Evolutionary conservation across 1,139 yeast species (phyloP), one percentile per base, ranked within the genome.

Genomic region (Candida buenavistaensis): DNA sequence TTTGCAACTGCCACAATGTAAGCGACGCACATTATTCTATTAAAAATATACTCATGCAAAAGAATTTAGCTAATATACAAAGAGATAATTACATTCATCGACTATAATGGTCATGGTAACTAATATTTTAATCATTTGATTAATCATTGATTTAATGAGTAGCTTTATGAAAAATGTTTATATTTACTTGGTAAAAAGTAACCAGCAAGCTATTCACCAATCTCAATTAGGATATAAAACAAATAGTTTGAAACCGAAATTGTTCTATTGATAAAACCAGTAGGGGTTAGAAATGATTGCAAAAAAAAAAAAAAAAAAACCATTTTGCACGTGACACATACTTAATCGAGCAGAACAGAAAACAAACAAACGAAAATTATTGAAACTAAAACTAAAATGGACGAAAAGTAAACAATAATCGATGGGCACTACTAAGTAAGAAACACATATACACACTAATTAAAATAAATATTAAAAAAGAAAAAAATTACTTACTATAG

Each of bases 291-390:
- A 21, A 6, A 6, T 9, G 23, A 21, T 9, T 21, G 12, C 12
- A 22, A 22, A 22, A 22, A 22, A n/a, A 13, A 22, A n/a, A n/a
- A 13, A 10, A 20, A 20, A 20, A 20, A 20, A 10, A 3, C 6
- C n/a, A 3, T 13, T 22, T 4, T 8, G 36, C 45, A 41, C 45
- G 45, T 41, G 45, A 35, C 35, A 19, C 16, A 23, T 30, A 14
- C 38, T 33, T 14, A 31, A 37, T 35, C 29, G 28, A 30, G 38
- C 17, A 14, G 28, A 36, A 38, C 30, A 8, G 25, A 35, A 38
- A 40, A 32, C 38, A 40, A 36, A 33, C 34, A 37, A 22, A 33
- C 14, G 13, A 23, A 24, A 25, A 24, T n/a, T n/a, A n/a, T n/a
- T n/a, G 11, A 16, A 28, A 16, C 33, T 32, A 28, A 33, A 36